Evolutionary conservation across 2,329 filamentous ascomycete genomes (phyloP).

Genomic region (Cercospora nicotianae): DNA sequence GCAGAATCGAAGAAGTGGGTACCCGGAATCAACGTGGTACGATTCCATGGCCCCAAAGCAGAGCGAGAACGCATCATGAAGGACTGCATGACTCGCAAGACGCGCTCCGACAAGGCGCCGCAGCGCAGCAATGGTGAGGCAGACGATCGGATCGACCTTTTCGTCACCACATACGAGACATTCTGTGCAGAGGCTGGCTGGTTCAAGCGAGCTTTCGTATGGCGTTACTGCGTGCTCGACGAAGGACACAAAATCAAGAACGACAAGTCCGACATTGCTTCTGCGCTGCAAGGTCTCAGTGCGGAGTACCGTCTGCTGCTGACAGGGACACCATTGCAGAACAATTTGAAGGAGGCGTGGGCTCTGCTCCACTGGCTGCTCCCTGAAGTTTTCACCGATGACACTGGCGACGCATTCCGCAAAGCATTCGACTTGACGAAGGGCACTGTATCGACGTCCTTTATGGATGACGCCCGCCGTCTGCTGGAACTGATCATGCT

Average conservation of each 20-base stretch:
- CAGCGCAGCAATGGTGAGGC: not conserved
- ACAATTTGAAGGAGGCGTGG: conserved; percentile 60
- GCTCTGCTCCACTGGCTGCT: conserved; percentile 59
- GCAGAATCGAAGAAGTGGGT: conserved; percentile 51
- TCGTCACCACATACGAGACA: conserved; percentile 55
- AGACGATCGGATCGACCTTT: conserved; percentile 47
- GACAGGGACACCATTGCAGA: conserved; percentile 60
- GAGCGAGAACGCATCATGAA: conserved; percentile 50
- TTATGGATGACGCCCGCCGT: conserved; percentile 54
- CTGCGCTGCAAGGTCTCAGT: conserved; percentile 45
- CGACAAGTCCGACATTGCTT: conserved; percentile 46
- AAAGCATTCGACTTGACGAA: conserved; percentile 58
- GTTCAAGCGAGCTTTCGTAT: conserved; percentile 54
- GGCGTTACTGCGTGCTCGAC: conserved; percentile 55
- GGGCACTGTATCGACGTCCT: conserved; percentile 54
- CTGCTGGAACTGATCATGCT: conserved; percentile 61
- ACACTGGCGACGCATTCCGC: conserved; percentile 54
- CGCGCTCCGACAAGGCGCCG: conserved; percentile 9
- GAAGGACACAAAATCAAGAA: conserved; percentile 58
- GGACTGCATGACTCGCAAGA: conserved; percentile 24
- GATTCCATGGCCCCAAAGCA: conserved; percentile 50
- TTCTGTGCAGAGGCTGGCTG: conserved; percentile 49
- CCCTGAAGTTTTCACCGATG: conserved; percentile 57
- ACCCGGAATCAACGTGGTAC: conserved; percentile 48
- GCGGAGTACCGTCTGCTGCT: conserved; percentile 54